Conservation (phyloP, 148 eudicot species). For the Chenopodium berlandieri region DNA sequence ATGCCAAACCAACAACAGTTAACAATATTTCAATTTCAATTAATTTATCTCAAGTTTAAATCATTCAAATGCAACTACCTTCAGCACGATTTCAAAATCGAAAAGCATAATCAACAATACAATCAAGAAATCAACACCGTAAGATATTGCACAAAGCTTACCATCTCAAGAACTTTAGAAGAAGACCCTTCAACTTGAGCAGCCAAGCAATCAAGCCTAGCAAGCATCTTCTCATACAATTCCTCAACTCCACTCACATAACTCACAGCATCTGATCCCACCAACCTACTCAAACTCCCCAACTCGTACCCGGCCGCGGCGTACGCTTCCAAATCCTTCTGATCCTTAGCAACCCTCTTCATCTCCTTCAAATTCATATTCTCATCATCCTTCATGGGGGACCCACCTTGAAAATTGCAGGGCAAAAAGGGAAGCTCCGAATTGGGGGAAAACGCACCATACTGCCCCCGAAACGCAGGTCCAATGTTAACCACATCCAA, state of each 20-base stretch:
- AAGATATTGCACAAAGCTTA: neutral
- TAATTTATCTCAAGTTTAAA: neutral
- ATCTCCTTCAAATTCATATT: constrained; percentile 32
- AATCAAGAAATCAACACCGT: neutral
- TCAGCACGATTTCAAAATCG: neutral
- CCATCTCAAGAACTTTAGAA: constrained; percentile 73
- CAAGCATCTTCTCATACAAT: constrained; percentile 78
- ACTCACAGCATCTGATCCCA: constrained; percentile 52
- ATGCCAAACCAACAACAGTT: neutral
- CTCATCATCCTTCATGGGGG: constrained; percentile 44
- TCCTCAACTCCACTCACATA: constrained; percentile 63
- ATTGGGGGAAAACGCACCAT: constrained; percentile 51
- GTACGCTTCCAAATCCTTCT: constrained; percentile 43
- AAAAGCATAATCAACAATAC: neutral
- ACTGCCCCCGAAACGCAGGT: constrained; percentile 71
- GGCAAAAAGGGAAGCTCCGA: constrained; percentile 49
- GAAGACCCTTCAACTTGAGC: constrained; percentile 58
- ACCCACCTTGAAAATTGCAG: constrained; percentile 35
- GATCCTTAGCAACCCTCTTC: constrained; percentile 36
- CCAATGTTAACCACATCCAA: constrained; percentile 68
- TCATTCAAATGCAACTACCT: neutral
- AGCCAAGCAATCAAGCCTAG: constrained; percentile 58
- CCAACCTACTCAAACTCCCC: constrained; percentile 49
- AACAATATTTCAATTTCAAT: neutral
- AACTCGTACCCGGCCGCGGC: constrained; percentile 56